Conservation (phyloP, 2,329 filamentous ascomycete genomes). For the Huntiella savannae region DNA sequence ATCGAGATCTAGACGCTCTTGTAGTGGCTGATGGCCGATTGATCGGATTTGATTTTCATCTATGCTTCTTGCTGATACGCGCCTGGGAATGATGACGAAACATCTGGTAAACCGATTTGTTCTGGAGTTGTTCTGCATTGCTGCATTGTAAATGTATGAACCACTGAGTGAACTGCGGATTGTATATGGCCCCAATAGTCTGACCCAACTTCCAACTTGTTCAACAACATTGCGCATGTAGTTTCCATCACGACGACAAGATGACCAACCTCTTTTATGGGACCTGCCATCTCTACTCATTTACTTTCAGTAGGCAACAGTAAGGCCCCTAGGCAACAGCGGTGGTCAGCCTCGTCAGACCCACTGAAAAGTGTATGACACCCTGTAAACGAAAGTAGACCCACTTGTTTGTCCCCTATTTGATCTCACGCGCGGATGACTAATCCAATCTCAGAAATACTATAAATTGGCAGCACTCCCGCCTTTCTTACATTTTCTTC, state of each 20-base stretch:
- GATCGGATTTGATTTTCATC: neutral
- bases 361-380: too few relatives aligned
- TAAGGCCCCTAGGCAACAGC: too few relatives aligned
- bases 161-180: conserved; percentile 10
- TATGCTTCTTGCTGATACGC: neutral
- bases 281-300: too few relatives aligned
- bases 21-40: neutral
- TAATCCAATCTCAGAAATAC: neutral
- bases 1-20: conserved; percentile 2
- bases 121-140: conserved; percentile 4
- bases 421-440: neutral
- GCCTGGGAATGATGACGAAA: conserved; percentile 9
- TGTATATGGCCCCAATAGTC: conserved; percentile 6
- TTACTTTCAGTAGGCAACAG: too few relatives aligned
- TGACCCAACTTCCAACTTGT: conserved; percentile 2
- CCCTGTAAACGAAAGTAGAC: neutral
- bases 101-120: conserved; percentile 12
- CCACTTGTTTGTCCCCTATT: neutral
- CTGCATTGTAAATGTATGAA: neutral
- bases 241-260: too few relatives aligned
- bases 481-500: conserved; percentile 14
- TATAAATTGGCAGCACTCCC: conserved; percentile 19
- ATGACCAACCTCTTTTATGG: too few relatives aligned
- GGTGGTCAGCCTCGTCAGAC: too few relatives aligned
- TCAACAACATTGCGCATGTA: neutral